phyloP scores from a whole-genome alignment of 2,329 filamentous ascomycete genomes.

The Penicillium concentricum region DNA sequence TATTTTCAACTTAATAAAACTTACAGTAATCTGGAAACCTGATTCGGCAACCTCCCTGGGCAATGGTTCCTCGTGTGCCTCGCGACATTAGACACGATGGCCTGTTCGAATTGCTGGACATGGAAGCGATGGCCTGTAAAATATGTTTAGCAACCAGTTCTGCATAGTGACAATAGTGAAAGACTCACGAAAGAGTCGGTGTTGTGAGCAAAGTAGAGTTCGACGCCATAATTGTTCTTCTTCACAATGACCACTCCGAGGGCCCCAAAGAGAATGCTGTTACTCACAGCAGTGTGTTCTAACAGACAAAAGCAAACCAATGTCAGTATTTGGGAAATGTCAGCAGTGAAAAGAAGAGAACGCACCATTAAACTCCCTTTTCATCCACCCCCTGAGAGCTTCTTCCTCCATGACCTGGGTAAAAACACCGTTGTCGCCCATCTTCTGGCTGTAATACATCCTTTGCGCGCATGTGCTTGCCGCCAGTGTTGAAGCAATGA shows the following conservation, averaged over 20 bases:
- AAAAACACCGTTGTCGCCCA: constrained; percentile 61
- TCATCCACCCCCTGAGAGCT: constrained; percentile 72
- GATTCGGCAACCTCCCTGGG: constrained; percentile 42
- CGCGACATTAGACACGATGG: constrained; percentile 89
- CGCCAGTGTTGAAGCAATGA: constrained; percentile 95
- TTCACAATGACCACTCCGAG: constrained; percentile 92
- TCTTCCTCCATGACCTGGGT: constrained; percentile 73
- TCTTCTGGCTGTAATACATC: constrained; percentile 68
- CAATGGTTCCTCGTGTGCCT: constrained; percentile 52
- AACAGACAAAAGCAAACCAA: not conserved
- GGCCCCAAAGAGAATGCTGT: constrained; percentile 78
- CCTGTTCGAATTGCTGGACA: constrained; percentile 73
- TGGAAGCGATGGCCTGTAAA: constrained; percentile 71
- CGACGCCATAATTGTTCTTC: constrained; percentile 71
- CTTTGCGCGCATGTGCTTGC: constrained; percentile 83
- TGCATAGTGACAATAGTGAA: not conserved
- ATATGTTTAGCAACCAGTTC: constrained; percentile 3
- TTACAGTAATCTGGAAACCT: not conserved
- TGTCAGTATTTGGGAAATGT: not conserved
- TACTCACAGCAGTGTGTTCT: constrained; percentile 75
- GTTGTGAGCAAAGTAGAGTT: constrained; percentile 93
- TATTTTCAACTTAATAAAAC: not conserved
- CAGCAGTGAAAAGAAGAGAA: not conserved
- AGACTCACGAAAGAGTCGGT: constrained; percentile 71
- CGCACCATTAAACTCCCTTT: constrained; percentile 82